Conservation (phyloP, 1,139 yeast species). For the Saccharomycopsis crataegensis region DNA sequence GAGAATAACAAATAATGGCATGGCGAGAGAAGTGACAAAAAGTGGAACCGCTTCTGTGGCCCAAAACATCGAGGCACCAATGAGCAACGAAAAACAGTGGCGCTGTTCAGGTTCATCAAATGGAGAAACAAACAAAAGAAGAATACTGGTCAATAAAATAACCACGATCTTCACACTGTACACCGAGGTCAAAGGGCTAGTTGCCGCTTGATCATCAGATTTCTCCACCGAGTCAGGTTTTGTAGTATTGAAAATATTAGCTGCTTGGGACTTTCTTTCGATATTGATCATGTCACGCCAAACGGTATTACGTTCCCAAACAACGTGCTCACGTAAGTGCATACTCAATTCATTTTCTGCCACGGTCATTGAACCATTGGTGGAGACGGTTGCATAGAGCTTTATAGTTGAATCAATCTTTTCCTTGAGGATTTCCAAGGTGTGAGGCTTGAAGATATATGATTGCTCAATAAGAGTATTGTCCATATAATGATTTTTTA, state of each 20-base stretch:
- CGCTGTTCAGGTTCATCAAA: slow-evolving; percentile 53
- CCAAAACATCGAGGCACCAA: slow-evolving; percentile 76
- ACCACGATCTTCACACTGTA: slow-evolving; percentile 37
- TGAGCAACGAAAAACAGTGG: slow-evolving; percentile 61
- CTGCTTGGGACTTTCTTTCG: slow-evolving; percentile 36
- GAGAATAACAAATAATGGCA: slow-evolving; percentile 73
- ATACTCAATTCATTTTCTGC: slow-evolving; percentile 48
- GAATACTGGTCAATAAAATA: slow-evolving; percentile 39
- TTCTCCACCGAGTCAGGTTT: not conserved
- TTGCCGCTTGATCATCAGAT: not conserved
- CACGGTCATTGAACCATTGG: slow-evolving; percentile 25
- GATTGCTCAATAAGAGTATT: slow-evolving; percentile 50
- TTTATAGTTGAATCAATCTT: slow-evolving; percentile 42
- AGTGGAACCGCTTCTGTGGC: slow-evolving; percentile 90
- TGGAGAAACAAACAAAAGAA: slow-evolving; percentile 46
- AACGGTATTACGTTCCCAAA: slow-evolving; percentile 67
- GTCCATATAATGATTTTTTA: slow-evolving; percentile 43
- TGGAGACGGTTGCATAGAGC: slow-evolving; percentile 37
- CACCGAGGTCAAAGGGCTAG: slow-evolving; percentile 31
- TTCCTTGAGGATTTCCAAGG: slow-evolving; percentile 39
- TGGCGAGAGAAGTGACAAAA: slow-evolving; percentile 72
- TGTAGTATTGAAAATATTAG: slow-evolving; percentile 10
- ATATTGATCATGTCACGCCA: slow-evolving; percentile 68
- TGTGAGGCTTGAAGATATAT: slow-evolving; percentile 39
- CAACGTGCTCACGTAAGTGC: slow-evolving; percentile 62